These are phyloP conservation scores for Trichoderma afroharzianum DNA, from an alignment of 2,329 filamentous ascomycete species.

Conservation along the genomic window DNA sequence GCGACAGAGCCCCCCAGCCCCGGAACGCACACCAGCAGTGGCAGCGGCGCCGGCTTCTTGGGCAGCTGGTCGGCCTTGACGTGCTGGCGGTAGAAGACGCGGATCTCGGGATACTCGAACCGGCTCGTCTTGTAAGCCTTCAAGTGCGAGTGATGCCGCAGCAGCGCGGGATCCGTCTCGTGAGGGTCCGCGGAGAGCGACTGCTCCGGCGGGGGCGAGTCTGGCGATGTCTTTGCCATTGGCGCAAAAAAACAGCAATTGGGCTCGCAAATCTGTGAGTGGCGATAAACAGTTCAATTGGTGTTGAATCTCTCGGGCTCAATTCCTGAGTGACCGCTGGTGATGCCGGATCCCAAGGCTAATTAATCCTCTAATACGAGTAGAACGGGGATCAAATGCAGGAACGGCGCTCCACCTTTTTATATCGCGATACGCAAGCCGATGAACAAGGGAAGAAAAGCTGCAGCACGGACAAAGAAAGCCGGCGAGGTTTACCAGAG, in stretches of 20 bases:
- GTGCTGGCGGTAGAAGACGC: conserved; percentile 81
- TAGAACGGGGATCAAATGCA: not conserved
- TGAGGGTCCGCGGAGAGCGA: conserved; percentile 37
- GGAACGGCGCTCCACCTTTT: not conserved
- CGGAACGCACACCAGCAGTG: conserved; percentile 86
- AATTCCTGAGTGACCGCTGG: not conserved
- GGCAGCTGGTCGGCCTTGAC: conserved; percentile 79
- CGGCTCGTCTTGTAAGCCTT: conserved; percentile 67
- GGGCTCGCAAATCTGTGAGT: not conserved
- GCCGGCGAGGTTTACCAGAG: not conserved
- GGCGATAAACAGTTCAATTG: not conserved
- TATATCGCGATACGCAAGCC: conserved; percentile 8
- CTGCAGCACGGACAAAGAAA: not conserved
- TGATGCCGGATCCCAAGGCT: not conserved
- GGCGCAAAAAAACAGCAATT: not conserved
- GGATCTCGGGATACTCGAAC: conserved; percentile 70
- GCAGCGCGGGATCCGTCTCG: conserved; percentile 69
- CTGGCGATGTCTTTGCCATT: conserved; percentile 14
- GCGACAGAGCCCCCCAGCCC: conserved; percentile 88
- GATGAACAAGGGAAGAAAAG: not conserved
- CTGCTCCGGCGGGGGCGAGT: conserved; percentile 18
- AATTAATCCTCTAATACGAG: no score
- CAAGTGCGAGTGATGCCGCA: conserved; percentile 71
- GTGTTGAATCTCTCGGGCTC: not conserved
- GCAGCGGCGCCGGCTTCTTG: conserved; percentile 66